Evolutionary conservation across 192 early-diverging fungal genomes (phyloP).

Genomic region (Phycomyces nitens): DNA sequence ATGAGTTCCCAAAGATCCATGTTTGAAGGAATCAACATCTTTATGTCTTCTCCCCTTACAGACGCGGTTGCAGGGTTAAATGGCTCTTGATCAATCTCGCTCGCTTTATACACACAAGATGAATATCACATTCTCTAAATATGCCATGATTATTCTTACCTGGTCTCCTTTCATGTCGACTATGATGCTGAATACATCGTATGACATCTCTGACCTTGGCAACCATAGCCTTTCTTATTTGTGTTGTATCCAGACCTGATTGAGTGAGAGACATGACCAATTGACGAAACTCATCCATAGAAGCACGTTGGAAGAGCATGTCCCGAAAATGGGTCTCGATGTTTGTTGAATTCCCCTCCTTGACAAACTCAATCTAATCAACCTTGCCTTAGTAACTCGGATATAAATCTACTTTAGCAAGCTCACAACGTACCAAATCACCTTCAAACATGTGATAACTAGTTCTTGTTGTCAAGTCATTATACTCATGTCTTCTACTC

Average conservation of each 20-base stretch:
- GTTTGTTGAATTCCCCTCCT: constrained; percentile 58
- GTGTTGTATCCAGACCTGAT: constrained; percentile 37
- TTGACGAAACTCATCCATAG: constrained; percentile 63
- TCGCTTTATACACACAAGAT: not conserved
- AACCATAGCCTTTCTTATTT: constrained; percentile 48
- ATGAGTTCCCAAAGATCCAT: constrained; percentile 71
- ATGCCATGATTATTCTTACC: constrained; percentile 2
- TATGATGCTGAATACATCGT: constrained; percentile 47
- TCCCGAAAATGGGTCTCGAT: constrained; percentile 65
- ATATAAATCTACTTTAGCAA: not conserved
- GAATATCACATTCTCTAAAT: not conserved
- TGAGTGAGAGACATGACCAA: constrained; percentile 45
- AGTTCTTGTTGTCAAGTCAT: constrained; percentile 42
- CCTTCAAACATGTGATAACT: constrained; percentile 47
- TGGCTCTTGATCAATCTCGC: constrained; percentile 15
- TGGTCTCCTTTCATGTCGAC: constrained; percentile 21
- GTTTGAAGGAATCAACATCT: constrained; percentile 64
- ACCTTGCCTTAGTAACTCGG: constrained; percentile 28
- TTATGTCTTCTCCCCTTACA: constrained; percentile 35
- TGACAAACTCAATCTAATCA: constrained; percentile 54
- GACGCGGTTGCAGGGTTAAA: constrained; percentile 16
- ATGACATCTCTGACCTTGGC: constrained; percentile 49
- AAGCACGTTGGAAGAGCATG: constrained; percentile 67
- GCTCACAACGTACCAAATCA: constrained; percentile 38
- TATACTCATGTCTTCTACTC: constrained; percentile 50